Evolutionary conservation across 75 land plant species (phyloP), one percentile per base, ranked within the genome.

Genomic region (Pinus albicaulis): DNA sequence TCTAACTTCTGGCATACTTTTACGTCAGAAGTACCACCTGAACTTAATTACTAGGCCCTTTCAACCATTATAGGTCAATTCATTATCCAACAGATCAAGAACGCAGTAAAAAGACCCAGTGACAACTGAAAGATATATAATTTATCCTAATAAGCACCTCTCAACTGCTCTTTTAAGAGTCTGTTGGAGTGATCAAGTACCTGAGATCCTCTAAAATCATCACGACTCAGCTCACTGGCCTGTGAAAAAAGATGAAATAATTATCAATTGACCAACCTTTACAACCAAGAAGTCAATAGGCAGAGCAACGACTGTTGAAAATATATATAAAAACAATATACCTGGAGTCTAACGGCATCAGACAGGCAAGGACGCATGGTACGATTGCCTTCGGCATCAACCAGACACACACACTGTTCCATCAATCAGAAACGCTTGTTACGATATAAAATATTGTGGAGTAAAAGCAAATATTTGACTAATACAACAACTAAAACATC

Each of bases 301-400:
- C 14, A 77, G 14, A 64, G 3, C 58, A 81, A 68, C 10, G 22
- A 16, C 26, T 8, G 16, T 36, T 16, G 22, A 5, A 60, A 31
- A 72, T 20, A 36, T 56, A 70, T 20, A 80, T 56, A 58, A 17
- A 26, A 55, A 7, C 28, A n/a, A 58, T n/a, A 6, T 76, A 90
- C 95, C 88, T 95, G 90, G 76, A 96, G 77, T 74, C 91, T 89
- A 2, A 92, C 97, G 36, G 97, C 92, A 82, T 80, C 82, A 23
- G 91, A 90, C 31, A 96, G 89, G 78, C 99, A 93, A 11, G 99
- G 91, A 26, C 99, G 83, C 99, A 96, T 96, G 70, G 99, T 96
- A 0, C 99, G 92, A 61, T 96, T 93, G 41, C 99, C 99, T 44
- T 76, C 83, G n/a, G 80, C 90, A 90, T 96, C 99, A 69, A 96